A percentile compares a stretch with the other conserved stretches of the same genome.
Evolutionary conservation across 2,329 filamentous ascomycete species (phyloP).

Genomic region (Fusarium proliferatum): DNA sequence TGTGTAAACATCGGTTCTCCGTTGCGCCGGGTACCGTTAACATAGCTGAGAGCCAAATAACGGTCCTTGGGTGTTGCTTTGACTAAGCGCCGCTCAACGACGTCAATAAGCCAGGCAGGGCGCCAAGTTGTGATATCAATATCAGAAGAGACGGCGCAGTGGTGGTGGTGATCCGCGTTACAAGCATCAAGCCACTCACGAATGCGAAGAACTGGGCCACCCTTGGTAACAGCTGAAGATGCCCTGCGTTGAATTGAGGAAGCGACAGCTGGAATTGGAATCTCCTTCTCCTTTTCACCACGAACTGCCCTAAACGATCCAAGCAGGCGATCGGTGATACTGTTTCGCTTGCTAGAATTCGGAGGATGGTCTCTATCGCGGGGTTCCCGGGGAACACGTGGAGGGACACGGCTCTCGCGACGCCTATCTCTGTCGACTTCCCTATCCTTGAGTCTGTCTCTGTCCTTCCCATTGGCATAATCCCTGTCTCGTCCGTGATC

Average conservation of each 20-base stretch:
- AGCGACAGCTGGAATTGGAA: slow-evolving; percentile 23
- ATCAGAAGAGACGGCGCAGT: slow-evolving; percentile 50
- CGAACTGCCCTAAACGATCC: slow-evolving; percentile 50
- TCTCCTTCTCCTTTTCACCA: slow-evolving; percentile 42
- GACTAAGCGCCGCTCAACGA: slow-evolving; percentile 53
- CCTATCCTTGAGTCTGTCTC: slow-evolving; percentile 20
- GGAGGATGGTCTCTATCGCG: slow-evolving; percentile 37
- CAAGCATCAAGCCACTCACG: slow-evolving; percentile 58
- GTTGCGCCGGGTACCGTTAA: slow-evolving; percentile 52
- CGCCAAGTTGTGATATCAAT: slow-evolving; percentile 50
- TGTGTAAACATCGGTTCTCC: slow-evolving; percentile 45
- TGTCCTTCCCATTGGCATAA: slow-evolving; percentile 7
- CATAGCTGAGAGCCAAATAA: slow-evolving; percentile 60
- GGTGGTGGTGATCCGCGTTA: slow-evolving; percentile 54
- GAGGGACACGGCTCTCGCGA: slow-evolving; percentile 37
- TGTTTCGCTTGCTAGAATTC: slow-evolving; percentile 51
- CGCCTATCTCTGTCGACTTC: slow-evolving; percentile 40
- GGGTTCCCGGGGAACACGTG: slow-evolving; percentile 29
- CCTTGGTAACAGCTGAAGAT: slow-evolving; percentile 47
- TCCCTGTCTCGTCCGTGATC: slow-evolving; percentile 14
- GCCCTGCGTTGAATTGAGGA: slow-evolving; percentile 47
- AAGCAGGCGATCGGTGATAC: slow-evolving; percentile 55
- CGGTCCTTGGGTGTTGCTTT: slow-evolving; percentile 52
- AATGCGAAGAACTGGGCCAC: slow-evolving; percentile 53
- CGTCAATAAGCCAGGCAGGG: slow-evolving; percentile 56